These are phyloP conservation scores for Saturnispora besseyi DNA, from an alignment of 805 yeast genomes.

Conservation along the genomic window DNA sequence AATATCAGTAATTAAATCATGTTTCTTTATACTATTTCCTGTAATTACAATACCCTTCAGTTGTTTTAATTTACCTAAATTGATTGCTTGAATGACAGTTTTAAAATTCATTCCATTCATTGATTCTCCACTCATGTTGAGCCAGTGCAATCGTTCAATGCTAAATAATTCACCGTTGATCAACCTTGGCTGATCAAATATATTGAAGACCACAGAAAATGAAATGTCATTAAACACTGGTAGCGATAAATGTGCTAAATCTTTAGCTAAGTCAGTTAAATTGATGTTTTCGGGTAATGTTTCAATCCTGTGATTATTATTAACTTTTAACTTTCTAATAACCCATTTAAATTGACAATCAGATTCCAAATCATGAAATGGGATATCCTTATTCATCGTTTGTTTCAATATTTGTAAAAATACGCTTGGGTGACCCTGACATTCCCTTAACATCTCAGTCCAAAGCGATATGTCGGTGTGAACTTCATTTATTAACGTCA, in stretches of 20 bases:
- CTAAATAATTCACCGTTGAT: conserved; percentile 6
- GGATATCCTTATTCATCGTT: background rate
- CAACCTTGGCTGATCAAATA: conserved; percentile 3
- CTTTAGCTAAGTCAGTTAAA: conserved; percentile 4
- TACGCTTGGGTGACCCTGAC: conserved; percentile 4
- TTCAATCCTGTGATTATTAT: conserved; percentile 10
- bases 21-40: conserved; percentile 5
- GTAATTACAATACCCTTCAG: conserved; percentile 9
- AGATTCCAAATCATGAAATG: conserved; percentile 2
- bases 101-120: conserved; percentile 4
- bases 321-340: conserved; percentile 3
- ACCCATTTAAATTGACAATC: conserved; percentile 9
- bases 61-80: conserved; percentile 5
- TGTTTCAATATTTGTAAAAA: background rate
- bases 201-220: conserved; percentile 4
- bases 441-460: background rate
- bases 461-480: background rate
- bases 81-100: conserved; percentile 10
- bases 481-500: background rate
- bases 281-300: conserved; percentile 11
- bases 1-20: conserved; percentile 8
- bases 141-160: conserved; percentile 7
- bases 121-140: conserved; percentile 5
- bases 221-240: background rate
- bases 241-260: conserved; percentile 4